A percentile compares a stretch with the other conserved stretches of the same genome.
These are phyloP conservation scores for Trametes hirsuta DNA, from an alignment of 1,284 basidiomycete species.

Conservation along the genomic window DNA sequence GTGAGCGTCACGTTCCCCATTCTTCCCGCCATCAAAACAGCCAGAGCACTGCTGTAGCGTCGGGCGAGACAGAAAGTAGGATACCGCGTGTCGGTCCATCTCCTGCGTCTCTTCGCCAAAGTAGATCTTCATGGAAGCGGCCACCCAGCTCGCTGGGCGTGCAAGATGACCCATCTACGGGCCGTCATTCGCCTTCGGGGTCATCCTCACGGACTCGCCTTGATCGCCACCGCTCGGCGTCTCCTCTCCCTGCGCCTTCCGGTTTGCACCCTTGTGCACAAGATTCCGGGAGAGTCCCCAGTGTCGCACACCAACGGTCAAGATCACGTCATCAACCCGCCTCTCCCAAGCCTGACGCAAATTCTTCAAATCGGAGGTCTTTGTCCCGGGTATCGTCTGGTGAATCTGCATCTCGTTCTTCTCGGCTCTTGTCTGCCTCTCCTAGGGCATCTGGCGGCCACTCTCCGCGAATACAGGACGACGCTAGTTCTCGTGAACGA, in stretches of 20 bases:
- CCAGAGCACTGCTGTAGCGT: not conserved
- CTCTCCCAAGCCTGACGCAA: not conserved
- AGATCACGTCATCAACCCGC: not conserved
- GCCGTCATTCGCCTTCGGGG: not conserved
- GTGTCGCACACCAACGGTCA: not conserved
- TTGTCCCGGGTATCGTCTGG: not conserved
- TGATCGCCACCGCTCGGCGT: not conserved
- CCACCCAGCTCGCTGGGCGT: not conserved
- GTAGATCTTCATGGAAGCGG: slow-evolving; percentile 10
- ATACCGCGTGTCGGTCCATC: not conserved
- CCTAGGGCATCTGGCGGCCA: not conserved
- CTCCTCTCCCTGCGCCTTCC: not conserved
- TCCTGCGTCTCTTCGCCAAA: slow-evolving; percentile 9
- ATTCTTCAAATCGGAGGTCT: not conserved
- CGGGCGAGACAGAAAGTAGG: not conserved
- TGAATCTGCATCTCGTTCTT: slow-evolving; percentile 2
- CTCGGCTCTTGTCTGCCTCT: slow-evolving; percentile 6
- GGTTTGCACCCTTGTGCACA: not conserved
- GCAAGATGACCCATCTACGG: not conserved
- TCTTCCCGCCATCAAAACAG: not conserved
- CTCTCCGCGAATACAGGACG: not conserved
- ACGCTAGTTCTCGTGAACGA: slow-evolving; percentile 27
- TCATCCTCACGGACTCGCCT: not conserved
- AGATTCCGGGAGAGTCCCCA: too few relatives aligned
- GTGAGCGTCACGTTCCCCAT: not conserved